Percentiles rank a stretch among this genome's conserved stretches.
Conservation (phyloP, 2,329 filamentous ascomycete species). For the Capronia americana region DNA sequence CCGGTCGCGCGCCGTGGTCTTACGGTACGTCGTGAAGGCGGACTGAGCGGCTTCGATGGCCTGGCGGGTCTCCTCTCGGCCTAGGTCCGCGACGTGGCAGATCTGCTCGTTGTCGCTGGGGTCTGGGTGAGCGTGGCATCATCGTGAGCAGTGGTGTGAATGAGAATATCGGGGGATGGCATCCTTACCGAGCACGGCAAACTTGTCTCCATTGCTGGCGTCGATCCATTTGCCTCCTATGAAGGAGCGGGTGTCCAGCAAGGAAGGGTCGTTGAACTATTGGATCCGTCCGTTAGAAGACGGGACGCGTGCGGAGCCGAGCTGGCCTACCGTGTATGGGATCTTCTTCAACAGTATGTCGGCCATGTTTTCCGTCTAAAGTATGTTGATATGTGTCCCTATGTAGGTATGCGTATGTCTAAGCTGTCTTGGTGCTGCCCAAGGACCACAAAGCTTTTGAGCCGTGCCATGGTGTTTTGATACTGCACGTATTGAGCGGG, state of each 20-base stretch:
- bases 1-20: slow-evolving; percentile 65
- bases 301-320: neutral
- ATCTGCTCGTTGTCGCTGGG: slow-evolving; percentile 20
- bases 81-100: slow-evolving; percentile 23
- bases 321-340: slow-evolving; percentile 15
- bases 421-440: neutral
- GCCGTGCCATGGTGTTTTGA: neutral
- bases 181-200: slow-evolving; percentile 17
- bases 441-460: neutral
- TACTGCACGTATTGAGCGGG: slow-evolving; percentile 13
- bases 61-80: slow-evolving; percentile 36
- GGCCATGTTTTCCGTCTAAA: neutral
- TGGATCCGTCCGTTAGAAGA: neutral
- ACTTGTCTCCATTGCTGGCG: slow-evolving; percentile 10
- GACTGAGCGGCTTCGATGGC: slow-evolving; percentile 83
- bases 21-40: slow-evolving; percentile 68
- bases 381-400: neutral
- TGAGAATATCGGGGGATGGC: neutral
- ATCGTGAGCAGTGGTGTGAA: neutral
- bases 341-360: slow-evolving; percentile 20
- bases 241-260: slow-evolving; percentile 21
- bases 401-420: neutral
- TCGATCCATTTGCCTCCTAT: slow-evolving; percentile 22
- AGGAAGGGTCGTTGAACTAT: slow-evolving; percentile 22
- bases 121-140: neutral